Conservation (phyloP, 2,329 filamentous ascomycete species). For the Plenodomus lindquistii region DNA sequence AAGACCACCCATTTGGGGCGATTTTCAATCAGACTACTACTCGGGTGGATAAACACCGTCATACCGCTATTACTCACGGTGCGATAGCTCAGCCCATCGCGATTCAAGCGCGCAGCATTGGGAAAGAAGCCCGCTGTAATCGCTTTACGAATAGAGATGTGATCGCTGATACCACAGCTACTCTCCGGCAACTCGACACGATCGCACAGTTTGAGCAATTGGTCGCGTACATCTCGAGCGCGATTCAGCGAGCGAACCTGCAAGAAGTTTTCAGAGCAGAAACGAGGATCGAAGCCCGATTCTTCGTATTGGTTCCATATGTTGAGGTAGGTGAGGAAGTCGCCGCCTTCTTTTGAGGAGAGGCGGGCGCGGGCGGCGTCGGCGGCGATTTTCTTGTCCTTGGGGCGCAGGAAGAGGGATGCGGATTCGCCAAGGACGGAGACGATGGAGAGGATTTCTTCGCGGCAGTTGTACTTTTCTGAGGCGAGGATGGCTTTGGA, state of each 20-base stretch:
- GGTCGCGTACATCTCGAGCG: constrained; percentile 88
- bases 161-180: constrained; percentile 70
- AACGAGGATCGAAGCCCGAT: constrained; percentile 82
- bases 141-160: constrained; percentile 81
- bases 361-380: constrained; percentile 89
- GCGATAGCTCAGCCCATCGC: constrained; percentile 83
- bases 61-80: constrained; percentile 83
- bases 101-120: constrained; percentile 82
- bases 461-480: constrained; percentile 87
- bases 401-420: constrained; percentile 89
- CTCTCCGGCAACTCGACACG: constrained; percentile 79
- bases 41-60: constrained; percentile 90
- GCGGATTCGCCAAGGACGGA: constrained; percentile 89
- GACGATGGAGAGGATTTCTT: constrained; percentile 91
- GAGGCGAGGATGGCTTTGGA: constrained; percentile 87
- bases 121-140: constrained; percentile 93
- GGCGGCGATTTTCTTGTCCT: constrained; percentile 96
- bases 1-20: constrained; percentile 89
- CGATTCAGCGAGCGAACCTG: constrained; percentile 88
- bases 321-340: constrained; percentile 85
- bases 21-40: constrained; percentile 65
- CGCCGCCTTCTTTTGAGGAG: constrained; percentile 86
- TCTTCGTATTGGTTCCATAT: constrained; percentile 97
- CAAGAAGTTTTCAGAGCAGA: constrained; percentile 90
- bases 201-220: constrained; percentile 89